Percentiles rank a stretch among this genome's conserved stretches.
Conservation (phyloP, 768 basidiomycete species). For the Amanita brunnescens region DNA sequence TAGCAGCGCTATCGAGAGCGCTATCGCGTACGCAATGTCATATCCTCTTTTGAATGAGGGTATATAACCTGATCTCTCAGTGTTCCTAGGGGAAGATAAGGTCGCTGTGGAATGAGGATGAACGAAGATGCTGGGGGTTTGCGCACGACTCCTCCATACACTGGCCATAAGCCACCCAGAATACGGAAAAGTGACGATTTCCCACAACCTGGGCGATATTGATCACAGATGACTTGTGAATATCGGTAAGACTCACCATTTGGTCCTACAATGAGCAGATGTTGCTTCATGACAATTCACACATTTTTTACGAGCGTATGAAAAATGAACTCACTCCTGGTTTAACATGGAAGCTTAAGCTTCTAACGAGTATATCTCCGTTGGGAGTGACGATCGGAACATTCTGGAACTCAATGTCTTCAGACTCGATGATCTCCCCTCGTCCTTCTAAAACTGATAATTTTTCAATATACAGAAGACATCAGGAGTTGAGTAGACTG, state of each 20-base stretch:
- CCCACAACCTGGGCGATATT: constrained; percentile 51
- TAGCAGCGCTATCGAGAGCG: constrained; percentile 7
- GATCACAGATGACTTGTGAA: neutral
- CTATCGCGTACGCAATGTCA: constrained; percentile 55
- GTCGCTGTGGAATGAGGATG: constrained; percentile 91
- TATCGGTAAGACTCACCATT: constrained; percentile 48
- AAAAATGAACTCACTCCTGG: constrained; percentile 52
- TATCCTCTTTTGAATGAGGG: constrained; percentile 75
- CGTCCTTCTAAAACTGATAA: constrained; percentile 64
- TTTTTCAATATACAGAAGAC: neutral
- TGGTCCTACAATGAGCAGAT: constrained; percentile 87
- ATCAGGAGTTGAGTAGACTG: constrained; percentile 17
- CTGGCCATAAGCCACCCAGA: constrained; percentile 92
- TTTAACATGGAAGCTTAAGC: constrained; percentile 82
- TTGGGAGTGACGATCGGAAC: constrained; percentile 97
- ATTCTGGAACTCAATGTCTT: constrained; percentile 85
- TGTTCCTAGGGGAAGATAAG: constrained; percentile 90
- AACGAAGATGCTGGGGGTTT: constrained; percentile 87
- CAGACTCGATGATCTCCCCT: constrained; percentile 73
- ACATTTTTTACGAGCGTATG: neutral
- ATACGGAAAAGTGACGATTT: constrained; percentile 95
- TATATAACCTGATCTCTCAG: constrained; percentile 96
- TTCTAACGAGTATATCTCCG: constrained; percentile 82
- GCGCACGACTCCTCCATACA: constrained; percentile 70
- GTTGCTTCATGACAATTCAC: constrained; percentile 49